Conservation (phyloP, 208 protist species). For the Trypanosoma lewisi region DNA sequence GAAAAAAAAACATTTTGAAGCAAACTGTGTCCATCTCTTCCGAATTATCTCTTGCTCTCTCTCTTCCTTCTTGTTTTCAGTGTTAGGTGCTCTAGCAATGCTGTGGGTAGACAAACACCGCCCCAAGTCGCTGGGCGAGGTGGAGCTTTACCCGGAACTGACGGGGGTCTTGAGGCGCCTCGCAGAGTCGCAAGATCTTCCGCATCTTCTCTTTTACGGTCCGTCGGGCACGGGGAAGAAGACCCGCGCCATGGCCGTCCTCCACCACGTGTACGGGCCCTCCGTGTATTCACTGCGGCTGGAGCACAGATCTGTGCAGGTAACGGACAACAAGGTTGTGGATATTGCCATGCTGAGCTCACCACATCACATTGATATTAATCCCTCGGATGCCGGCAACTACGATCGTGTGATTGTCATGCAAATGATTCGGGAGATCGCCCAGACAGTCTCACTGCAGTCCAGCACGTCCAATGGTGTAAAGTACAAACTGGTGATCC, state of each 20-base stretch:
- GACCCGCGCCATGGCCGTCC: slow-evolving; percentile 94
- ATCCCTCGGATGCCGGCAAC: slow-evolving; percentile 97
- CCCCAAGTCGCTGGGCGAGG: slow-evolving; percentile 93
- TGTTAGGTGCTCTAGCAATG: slow-evolving; percentile 52
- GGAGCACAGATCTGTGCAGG: slow-evolving; percentile 89
- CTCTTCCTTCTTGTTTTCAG: not conserved
- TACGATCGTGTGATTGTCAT: slow-evolving; percentile 97
- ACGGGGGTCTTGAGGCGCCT: slow-evolving; percentile 90
- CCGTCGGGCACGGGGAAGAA: slow-evolving; percentile 96
- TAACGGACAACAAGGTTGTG: slow-evolving; percentile 92
- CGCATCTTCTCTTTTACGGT: slow-evolving; percentile 98
- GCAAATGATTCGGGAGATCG: slow-evolving; percentile 99
- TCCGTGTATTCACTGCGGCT: slow-evolving; percentile 87
- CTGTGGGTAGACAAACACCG: slow-evolving; percentile 99
- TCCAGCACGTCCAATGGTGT: slow-evolving; percentile 23
- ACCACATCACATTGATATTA: slow-evolving; percentile 99
- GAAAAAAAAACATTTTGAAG: too few species aligned
- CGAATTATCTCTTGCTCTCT: slow-evolving; percentile 6
- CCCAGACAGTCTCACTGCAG: slow-evolving; percentile 90
- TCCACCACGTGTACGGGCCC: slow-evolving; percentile 93
- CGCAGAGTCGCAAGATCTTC: slow-evolving; percentile 86
- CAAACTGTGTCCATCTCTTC: not conserved
- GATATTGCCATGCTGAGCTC: slow-evolving; percentile 96
- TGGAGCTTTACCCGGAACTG: slow-evolving; percentile 95
- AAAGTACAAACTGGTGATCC: slow-evolving; percentile 95